These are phyloP conservation scores for Ceratobasidium sp. DNA, from an alignment of 1,284 basidiomycete genomes.

Conservation along the genomic window DNA sequence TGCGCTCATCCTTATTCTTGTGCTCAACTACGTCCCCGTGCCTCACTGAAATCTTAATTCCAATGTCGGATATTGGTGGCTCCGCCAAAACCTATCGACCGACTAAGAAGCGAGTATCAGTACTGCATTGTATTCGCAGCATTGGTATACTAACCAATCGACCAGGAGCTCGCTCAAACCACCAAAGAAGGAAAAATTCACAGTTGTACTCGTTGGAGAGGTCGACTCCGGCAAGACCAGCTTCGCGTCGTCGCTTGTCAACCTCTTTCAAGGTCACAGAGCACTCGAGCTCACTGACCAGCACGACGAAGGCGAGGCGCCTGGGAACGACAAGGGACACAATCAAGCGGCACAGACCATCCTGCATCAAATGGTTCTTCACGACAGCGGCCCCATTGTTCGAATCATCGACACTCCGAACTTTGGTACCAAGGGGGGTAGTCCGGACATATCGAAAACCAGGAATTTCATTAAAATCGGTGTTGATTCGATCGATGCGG, in stretches of 20 bases:
- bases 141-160: too few relatives aligned
- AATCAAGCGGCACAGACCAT: constrained; percentile 23
- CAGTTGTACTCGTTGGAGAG: constrained; percentile 27
- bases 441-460: constrained; percentile 47
- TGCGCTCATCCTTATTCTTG: too few relatives aligned
- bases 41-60: too few relatives aligned
- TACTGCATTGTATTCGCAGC: too few relatives aligned
- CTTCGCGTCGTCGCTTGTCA: constrained; percentile 26
- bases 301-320: not conserved
- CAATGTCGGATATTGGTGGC: too few relatives aligned
- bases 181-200: not conserved
- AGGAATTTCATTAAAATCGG: constrained; percentile 9
- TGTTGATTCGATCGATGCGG: constrained; percentile 47
- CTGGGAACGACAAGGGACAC: not conserved
- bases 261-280: constrained; percentile 16
- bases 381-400: constrained; percentile 47
- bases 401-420: constrained; percentile 53
- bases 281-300: not conserved
- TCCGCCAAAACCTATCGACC: too few relatives aligned
- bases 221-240: constrained; percentile 23
- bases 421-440: constrained; percentile 49
- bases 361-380: too few relatives aligned
- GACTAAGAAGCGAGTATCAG: too few relatives aligned
- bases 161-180: not conserved
- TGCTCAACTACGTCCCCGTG: too few relatives aligned